A percentile compares a stretch with the other conserved stretches of the same genome.
phyloP scores from a whole-genome alignment of 2,329 filamentous ascomycete genomes.

The Thyridium curvatum region DNA sequence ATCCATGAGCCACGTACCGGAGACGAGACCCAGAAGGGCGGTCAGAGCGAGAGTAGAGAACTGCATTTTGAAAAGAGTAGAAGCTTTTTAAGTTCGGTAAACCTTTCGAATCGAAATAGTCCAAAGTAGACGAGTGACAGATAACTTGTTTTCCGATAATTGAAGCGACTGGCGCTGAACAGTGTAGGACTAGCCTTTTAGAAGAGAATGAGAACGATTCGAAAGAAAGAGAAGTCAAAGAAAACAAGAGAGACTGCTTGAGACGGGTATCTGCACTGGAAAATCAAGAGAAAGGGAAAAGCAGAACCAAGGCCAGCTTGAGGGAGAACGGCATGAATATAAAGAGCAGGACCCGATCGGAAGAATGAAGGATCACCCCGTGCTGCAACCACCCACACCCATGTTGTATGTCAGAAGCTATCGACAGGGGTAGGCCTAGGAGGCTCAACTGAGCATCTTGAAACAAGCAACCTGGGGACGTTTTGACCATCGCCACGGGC shows the following conservation, averaged over 20 bases:
- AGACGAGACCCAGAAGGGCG: slow-evolving; percentile 39
- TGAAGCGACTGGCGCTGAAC: slow-evolving; percentile 39
- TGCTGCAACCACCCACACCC: slow-evolving; percentile 19
- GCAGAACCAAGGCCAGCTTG: slow-evolving; percentile 15
- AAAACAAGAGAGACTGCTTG: slow-evolving; percentile 5
- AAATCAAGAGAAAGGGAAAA: slow-evolving; percentile 18
- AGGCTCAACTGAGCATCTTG: slow-evolving; percentile 7
- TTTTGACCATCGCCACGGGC: slow-evolving; percentile 13
- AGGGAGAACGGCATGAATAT: slow-evolving; percentile 34
- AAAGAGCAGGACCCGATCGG: slow-evolving; percentile 19
- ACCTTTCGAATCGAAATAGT: slow-evolving; percentile 1
- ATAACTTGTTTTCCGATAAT: slow-evolving; percentile 9
- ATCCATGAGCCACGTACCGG: slow-evolving; percentile 24
- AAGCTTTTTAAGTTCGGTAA: slow-evolving; percentile 9
- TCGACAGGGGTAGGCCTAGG: background rate
- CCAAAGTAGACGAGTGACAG: slow-evolving; percentile 18
- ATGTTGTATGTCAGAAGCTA: slow-evolving; percentile 13
- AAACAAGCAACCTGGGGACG: slow-evolving; percentile 20
- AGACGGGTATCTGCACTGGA: slow-evolving; percentile 7
- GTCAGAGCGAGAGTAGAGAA: slow-evolving; percentile 40
- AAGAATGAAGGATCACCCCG: slow-evolving; percentile 29
- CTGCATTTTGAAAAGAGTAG: slow-evolving; percentile 40
- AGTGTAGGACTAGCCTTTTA: slow-evolving; percentile 41
- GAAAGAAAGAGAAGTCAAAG: slow-evolving; percentile 14
- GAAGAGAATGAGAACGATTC: slow-evolving; percentile 21